Conservation (phyloP, 495 filamentous ascomycete genomes). For the Penicillium cataractarum region DNA sequence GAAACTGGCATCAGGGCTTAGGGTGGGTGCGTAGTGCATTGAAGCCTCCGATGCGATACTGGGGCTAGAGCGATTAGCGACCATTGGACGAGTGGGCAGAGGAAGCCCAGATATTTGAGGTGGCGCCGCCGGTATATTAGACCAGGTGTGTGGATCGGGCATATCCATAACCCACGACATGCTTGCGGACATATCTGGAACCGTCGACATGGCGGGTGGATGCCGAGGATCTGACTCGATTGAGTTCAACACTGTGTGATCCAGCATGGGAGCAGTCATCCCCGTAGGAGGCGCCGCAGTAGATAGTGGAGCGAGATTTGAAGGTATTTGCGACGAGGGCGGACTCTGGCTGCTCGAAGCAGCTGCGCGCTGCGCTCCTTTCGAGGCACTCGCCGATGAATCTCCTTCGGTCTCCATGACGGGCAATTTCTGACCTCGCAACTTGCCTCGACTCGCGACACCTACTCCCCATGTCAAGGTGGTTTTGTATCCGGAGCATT, state of each 20-base stretch:
- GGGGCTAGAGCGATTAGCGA: slow-evolving; percentile 19
- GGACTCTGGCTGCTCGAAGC: slow-evolving; percentile 19
- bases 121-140: slow-evolving; percentile 19
- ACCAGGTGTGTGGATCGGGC: slow-evolving; percentile 34
- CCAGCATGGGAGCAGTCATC: slow-evolving; percentile 8
- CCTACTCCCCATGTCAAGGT: slow-evolving; percentile 97
- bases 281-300: slow-evolving; percentile 9
- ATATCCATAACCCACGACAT: slow-evolving; percentile 36
- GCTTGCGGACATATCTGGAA: slow-evolving; percentile 17
- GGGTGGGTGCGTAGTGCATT: slow-evolving; percentile 22
- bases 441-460: slow-evolving; percentile 93
- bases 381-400: slow-evolving; percentile 12
- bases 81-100: slow-evolving; percentile 25
- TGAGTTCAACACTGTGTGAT: background rate
- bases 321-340: slow-evolving; percentile 16
- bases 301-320: slow-evolving; percentile 18
- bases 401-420: slow-evolving; percentile 53
- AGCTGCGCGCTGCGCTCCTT: slow-evolving; percentile 19
- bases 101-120: slow-evolving; percentile 33
- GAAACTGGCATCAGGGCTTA: slow-evolving; percentile 23
- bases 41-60: slow-evolving; percentile 21
- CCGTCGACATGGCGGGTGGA: slow-evolving; percentile 15
- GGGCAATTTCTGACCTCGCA: slow-evolving; percentile 84
- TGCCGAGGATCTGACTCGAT: slow-evolving; percentile 11
- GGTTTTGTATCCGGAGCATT: slow-evolving; percentile 97